phyloP scores from a whole-genome alignment of 306 rosid species.

The Carpinus fangiana region DNA sequence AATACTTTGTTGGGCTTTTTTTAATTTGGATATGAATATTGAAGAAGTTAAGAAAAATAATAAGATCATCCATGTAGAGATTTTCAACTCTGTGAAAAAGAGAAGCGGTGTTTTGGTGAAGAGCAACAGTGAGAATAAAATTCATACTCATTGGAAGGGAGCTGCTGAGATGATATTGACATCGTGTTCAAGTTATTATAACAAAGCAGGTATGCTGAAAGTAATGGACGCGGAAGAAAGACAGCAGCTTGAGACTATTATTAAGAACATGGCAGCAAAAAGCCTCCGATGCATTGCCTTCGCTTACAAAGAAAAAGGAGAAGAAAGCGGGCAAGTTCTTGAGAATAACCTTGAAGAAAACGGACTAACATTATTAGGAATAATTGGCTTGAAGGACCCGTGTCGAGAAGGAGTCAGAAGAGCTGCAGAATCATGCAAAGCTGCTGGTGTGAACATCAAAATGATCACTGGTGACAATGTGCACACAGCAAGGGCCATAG shows the following conservation, averaged over 20 bases:
- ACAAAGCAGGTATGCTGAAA: conserved; percentile 14
- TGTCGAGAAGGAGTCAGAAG: conserved; percentile 24
- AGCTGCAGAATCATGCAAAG: conserved; percentile 29
- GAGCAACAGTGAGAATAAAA: background rate
- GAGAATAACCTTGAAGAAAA: conserved; percentile 20
- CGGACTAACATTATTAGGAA: conserved; percentile 10
- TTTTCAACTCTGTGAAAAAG: conserved; percentile 29
- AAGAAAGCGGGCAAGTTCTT: background rate
- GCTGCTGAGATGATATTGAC: conserved; percentile 30
- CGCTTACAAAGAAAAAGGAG: conserved; percentile 3
- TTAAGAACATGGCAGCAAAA: conserved; percentile 30
- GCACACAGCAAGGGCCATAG: conserved; percentile 33
- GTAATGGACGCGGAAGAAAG: conserved; percentile 19
- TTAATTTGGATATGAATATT: conserved; percentile 18
- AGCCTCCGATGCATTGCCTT: conserved; percentile 34
- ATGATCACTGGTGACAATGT: conserved; percentile 34
- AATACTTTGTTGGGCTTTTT: conserved; percentile 24
- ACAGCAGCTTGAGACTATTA: background rate
- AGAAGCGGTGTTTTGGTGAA: conserved; percentile 25
- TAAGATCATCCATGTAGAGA: conserved; percentile 26
- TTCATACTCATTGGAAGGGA: conserved; percentile 32
- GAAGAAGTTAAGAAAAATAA: conserved; percentile 27
- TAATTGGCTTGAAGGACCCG: conserved; percentile 32
- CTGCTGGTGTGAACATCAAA: conserved; percentile 27
- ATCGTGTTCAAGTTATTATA: conserved; percentile 23